phyloP scores from a whole-genome alignment of 2,329 filamentous ascomycete genomes.

The Alternaria angustiovoidea region DNA sequence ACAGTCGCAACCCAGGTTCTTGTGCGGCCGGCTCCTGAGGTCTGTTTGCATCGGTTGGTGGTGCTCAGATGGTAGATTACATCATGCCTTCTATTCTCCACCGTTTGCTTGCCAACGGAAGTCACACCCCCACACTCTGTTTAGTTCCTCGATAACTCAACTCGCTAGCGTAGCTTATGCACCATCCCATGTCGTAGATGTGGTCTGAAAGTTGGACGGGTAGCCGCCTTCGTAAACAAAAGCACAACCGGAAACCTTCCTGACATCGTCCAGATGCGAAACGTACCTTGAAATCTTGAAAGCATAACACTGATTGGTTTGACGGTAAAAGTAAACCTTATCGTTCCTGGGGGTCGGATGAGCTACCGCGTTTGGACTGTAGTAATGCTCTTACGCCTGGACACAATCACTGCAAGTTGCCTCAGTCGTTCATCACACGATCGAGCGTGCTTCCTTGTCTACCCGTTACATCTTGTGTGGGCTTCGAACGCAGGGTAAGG shows the following conservation, averaged over 20 bases:
- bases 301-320: not conserved
- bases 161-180: not conserved
- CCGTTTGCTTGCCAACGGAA: too few species aligned
- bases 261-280: too few species aligned
- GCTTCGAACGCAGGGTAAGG: not conserved
- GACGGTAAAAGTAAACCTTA: not conserved
- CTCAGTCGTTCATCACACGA: not conserved
- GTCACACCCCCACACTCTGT: not conserved
- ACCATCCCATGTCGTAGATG: not conserved
- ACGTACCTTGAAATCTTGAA: not conserved
- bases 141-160: not conserved
- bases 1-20: not conserved
- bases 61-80: not conserved
- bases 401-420: not conserved
- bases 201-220: not conserved
- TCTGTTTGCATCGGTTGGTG: not conserved
- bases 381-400: not conserved
- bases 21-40: not conserved
- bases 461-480: not conserved
- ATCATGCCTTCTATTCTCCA: too few species aligned
- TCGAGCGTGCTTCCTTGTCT: not conserved
- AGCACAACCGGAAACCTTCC: not conserved
- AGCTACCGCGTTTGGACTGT: not conserved
- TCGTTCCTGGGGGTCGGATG: not conserved
- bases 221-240: not conserved